A percentile compares a stretch with the other conserved stretches of the same genome.
Evolutionary conservation across 345 rosid species (phyloP).

Genomic region (Draba incana): DNA sequence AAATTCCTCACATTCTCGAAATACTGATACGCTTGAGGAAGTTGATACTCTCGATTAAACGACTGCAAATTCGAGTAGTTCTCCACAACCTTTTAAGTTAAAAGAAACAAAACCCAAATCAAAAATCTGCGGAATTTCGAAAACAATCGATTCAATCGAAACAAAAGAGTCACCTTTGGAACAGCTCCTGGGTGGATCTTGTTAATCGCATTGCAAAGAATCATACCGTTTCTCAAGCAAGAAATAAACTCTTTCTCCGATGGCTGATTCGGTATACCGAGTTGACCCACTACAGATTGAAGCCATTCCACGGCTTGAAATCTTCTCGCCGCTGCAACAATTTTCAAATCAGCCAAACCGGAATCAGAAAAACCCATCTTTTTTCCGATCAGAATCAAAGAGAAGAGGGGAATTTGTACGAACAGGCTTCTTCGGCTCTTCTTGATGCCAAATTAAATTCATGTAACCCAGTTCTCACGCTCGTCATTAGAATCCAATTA

Average conservation of each 20-base stretch:
- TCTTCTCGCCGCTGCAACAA: conserved; percentile 68
- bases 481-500: conserved; percentile 52
- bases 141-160: too few species aligned
- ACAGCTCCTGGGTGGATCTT: conserved; percentile 84
- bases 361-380: neutral
- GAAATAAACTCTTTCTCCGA: conserved; percentile 87
- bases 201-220: conserved; percentile 81
- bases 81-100: conserved; percentile 71
- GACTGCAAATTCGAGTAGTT: conserved; percentile 52
- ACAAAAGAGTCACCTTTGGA: conserved; percentile 50
- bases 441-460: conserved; percentile 76
- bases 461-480: conserved; percentile 55
- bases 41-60: conserved; percentile 61
- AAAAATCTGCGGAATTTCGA: neutral
- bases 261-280: conserved; percentile 61
- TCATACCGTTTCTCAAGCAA: conserved; percentile 85
- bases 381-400: neutral
- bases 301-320: conserved; percentile 81
- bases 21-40: conserved; percentile 79
- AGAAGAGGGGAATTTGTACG: neutral
- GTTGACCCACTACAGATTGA: conserved; percentile 63
- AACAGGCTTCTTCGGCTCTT: conserved; percentile 94
- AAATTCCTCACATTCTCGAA: conserved; percentile 93
- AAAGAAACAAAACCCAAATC: neutral
- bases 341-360: neutral